Evolutionary conservation across 208 protist genomes (phyloP), one percentile per base, ranked within the genome.

Genomic region (Leishmania tarentolae): DNA sequence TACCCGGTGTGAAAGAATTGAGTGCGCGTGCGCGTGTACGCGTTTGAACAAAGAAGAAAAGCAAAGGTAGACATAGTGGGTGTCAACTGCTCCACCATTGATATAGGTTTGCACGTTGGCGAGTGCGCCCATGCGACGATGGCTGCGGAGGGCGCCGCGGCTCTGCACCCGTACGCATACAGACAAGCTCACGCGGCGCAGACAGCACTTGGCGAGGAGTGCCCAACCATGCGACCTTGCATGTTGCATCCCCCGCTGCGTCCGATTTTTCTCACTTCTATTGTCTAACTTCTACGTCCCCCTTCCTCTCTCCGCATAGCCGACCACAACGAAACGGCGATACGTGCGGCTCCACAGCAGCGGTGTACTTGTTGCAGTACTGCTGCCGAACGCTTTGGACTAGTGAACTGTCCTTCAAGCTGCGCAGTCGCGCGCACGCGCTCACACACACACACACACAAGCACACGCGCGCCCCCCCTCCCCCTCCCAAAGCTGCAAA

Each of bases 381-480:
- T 73, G 40, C 42, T 50, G 68, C 68, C 24, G 42, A 44, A 73
- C 31, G 44, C 42, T 73, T 40, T 21, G 15, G 68, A 52, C 28
- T 73, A 21, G 9, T 42, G 21, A 5, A 73, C 17, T 73, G 68
- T 37, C 44, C 31, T 59, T 75, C 21, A 50, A 53, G 15, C 13
- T 57, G 47, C 44, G 44, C 46, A 76, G 31, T 28, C 44, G 50
- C 71, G 70, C 35, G 46, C 46, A 75, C 46, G 9, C 46, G 40
- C 47, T 3, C 71, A 75, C 71, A 75, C 46, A 75, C 71, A 24
- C 71, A 59, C 13, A 24, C 71, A 40, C 71, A 75, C 46, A 75
- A 46, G 37, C 71, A 59, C 13, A 24, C 71, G 24, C 72, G 31
- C 50, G 72, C 15, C 15, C 3, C n/a, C 19, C 28, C 47, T 3